Base-by-base conservation (phyloP, 805 yeast genomes). In the Ogataea ganodermae region DNA sequence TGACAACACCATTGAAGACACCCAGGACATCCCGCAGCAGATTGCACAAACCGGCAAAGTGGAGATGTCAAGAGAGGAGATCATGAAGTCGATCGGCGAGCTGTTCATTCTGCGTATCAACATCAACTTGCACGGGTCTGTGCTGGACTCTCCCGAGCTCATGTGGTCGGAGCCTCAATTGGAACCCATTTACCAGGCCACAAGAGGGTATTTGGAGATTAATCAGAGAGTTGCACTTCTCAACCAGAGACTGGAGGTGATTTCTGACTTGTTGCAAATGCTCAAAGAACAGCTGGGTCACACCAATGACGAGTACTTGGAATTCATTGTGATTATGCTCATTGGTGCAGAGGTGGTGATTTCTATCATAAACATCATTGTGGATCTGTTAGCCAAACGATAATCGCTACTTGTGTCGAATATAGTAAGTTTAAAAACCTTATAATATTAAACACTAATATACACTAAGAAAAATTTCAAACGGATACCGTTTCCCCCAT, bases 141-240 rank as follows among this genome's bases (percentile, higher is more conserved):
- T 94, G 22, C 73, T 94, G 51, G 99, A 94, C 65, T 88, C 96
- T 1, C 99, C 99, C 1, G 99, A 94, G 66, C 79, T 94, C 49
- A 90, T 94, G 97, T 94, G 99, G 99, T 83, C 97, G 0, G 98
- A 94, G 65, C 99, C 99, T 1, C 97, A 91, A 61, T 73, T 94
- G 51, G 99, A 94, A 64, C 99, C 99, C 1, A 90, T 92, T 44
- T 94, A 94, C 68, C 97, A 91, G 66, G 97, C 98, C 0, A 90
- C 96, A 2, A 80, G 98, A 65, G 97, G 97, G 0, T 92, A 92
- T 66, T 68, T 94, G 52, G 99, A 94, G 62, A 94, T 94, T 58
- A 91, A 91, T 63, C 98, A 92, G 68, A 73, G 99, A 40, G 98
- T 92, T 0, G 84, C 90, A 21, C 71, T 94, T 47, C 71, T 94